Evolutionary conservation across 306 rosid genomes (phyloP).

Genomic region (Quercus wislizeni): DNA sequence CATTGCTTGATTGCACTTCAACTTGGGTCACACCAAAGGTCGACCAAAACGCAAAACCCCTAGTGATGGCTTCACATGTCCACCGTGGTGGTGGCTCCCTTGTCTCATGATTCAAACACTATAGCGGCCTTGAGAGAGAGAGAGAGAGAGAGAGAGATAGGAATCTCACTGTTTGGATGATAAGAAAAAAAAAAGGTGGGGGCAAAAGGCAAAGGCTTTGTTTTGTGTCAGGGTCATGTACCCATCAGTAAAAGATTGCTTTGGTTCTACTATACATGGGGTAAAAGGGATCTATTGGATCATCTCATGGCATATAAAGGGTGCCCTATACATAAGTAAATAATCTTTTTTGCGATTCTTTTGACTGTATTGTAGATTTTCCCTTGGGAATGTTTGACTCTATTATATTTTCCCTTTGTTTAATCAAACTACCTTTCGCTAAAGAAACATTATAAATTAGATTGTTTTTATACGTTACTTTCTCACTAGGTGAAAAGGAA

Average conservation of each 20-base stretch:
- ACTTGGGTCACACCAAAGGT: constrained; percentile 42
- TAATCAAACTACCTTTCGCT: constrained; percentile 1
- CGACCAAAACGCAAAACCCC: constrained; percentile 37
- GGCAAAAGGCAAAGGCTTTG: not conserved
- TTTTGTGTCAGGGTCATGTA: constrained; percentile 10
- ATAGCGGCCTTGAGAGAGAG: constrained; percentile 24
- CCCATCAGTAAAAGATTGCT: constrained; percentile 8
- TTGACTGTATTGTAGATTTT: constrained; percentile 27
- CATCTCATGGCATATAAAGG: constrained; percentile 25
- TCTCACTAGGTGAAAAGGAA: constrained; percentile 19
- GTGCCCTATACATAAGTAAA: constrained; percentile 9
- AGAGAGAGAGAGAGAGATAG: constrained; percentile 1
- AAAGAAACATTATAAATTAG: constrained; percentile 8
- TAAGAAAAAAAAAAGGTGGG: constrained; percentile 14
- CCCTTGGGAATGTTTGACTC: constrained; percentile 40
- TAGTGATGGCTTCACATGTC: constrained; percentile 62
- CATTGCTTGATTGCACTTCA: constrained; percentile 53
- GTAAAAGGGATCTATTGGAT: constrained; percentile 55
- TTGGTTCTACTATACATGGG: constrained; percentile 25
- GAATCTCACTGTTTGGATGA: constrained; percentile 10
- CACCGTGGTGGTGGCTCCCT: constrained; percentile 69
- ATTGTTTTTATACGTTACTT: constrained; percentile 13
- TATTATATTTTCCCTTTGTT: constrained; percentile 13
- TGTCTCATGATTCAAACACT: constrained; percentile 49
- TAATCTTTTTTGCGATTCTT: constrained; percentile 35